Percentiles rank a stretch among this genome's conserved stretches.
phyloP scores from a whole-genome alignment of 352 stramenopile genomes.

The Globisporangium solare region DNA sequence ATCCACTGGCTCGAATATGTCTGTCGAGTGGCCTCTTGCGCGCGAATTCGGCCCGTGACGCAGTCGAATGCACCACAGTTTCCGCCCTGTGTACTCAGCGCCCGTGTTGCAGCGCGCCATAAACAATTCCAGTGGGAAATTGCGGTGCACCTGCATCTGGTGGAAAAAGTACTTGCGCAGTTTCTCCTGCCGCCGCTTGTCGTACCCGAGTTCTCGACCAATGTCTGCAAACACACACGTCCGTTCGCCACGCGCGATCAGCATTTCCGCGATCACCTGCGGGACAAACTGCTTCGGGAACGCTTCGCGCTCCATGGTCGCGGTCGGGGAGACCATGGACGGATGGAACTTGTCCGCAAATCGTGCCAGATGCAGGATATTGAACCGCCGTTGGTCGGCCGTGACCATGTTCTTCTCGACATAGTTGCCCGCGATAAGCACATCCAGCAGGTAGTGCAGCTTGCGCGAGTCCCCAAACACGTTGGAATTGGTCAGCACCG shows the following conservation, averaged over 20 bases:
- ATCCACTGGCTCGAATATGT: constrained; percentile 17
- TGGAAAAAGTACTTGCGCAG: constrained; percentile 81
- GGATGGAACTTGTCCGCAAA: constrained; percentile 62
- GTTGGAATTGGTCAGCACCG: constrained; percentile 38
- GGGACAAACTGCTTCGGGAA: constrained; percentile 63
- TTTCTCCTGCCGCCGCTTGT: constrained; percentile 76
- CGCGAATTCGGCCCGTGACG: constrained; percentile 12
- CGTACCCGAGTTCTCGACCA: constrained; percentile 68
- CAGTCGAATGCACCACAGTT: constrained; percentile 76
- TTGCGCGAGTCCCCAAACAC: constrained; percentile 72
- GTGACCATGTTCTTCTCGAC: constrained; percentile 79
- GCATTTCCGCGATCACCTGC: constrained; percentile 57
- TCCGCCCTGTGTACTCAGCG: constrained; percentile 53
- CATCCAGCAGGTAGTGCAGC: constrained; percentile 78
- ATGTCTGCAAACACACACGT: constrained; percentile 86
- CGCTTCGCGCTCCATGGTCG: constrained; percentile 41
- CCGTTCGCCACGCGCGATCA: constrained; percentile 52
- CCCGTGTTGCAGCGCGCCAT: constrained; percentile 73
- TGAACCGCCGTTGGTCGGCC: constrained; percentile 64
- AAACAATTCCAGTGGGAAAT: constrained; percentile 74
- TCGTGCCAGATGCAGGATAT: constrained; percentile 71
- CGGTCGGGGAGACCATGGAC: constrained; percentile 56
- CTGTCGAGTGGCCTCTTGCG: constrained; percentile 12
- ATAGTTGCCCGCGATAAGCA: constrained; percentile 55
- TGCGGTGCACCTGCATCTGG: constrained; percentile 48